Percentiles rank a stretch among this genome's conserved stretches.
Conservation (phyloP, 2,329 filamentous ascomycete species). For the Aspergillus vadensis region DNA sequence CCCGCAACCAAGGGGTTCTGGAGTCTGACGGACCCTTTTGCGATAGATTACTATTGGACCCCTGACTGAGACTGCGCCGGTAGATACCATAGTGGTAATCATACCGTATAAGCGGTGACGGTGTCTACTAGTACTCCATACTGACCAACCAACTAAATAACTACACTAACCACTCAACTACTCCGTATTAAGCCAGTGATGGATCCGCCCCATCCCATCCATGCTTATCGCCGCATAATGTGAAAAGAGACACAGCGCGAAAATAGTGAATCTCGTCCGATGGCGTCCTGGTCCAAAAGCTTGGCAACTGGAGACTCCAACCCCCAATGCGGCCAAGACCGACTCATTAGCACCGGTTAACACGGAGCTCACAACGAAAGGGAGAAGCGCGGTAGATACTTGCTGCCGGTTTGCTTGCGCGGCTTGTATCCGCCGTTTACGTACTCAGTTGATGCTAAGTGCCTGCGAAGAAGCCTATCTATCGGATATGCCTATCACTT, state of each 20-base stretch:
- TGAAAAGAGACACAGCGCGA: neutral
- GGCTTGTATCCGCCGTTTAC: conserved; percentile 1
- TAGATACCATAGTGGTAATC: neutral
- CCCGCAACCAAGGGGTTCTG: neutral
- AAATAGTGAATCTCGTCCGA: neutral
- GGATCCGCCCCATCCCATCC: neutral
- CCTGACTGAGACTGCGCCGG: neutral
- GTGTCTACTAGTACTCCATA: neutral
- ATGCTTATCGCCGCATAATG: neutral
- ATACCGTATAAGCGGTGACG: neutral
- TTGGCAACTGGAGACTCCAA: conserved; percentile 7
- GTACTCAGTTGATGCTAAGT: neutral
- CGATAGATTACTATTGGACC: neutral
- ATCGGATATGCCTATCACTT: neutral
- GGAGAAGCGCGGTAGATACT: neutral
- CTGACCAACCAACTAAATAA: neutral
- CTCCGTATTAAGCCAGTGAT: too few relatives aligned
- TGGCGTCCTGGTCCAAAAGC: conserved; percentile 2
- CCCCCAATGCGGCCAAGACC: neutral
- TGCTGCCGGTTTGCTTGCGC: neutral
- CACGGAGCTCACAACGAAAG: neutral
- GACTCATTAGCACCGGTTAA: conserved; percentile 1
- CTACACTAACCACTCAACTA: too few relatives aligned
- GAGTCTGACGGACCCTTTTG: neutral
- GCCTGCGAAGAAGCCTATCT: neutral